Percentiles rank a stretch among this genome's conserved stretches.
These are phyloP conservation scores for Fusarium nodosum DNA, from an alignment of 2,329 filamentous ascomycete species.

Conservation along the genomic window DNA sequence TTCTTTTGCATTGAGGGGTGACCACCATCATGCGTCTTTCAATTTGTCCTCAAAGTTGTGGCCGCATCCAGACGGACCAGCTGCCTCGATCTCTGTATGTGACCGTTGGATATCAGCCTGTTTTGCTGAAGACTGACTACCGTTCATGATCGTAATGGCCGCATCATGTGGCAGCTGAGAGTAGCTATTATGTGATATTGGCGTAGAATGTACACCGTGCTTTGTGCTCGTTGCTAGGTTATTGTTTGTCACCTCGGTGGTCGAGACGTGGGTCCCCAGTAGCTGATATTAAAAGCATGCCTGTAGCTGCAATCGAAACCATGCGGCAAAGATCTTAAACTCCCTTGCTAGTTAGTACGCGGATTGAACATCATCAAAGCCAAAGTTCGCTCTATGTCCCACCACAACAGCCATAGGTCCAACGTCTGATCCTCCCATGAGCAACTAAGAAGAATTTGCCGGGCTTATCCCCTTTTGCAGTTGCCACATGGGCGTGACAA, in stretches of 20 bases:
- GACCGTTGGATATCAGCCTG: constrained; percentile 5
- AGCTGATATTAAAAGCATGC: constrained; percentile 13
- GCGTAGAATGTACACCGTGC: not conserved
- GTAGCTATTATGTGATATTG: not conserved
- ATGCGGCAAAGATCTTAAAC: constrained; percentile 30
- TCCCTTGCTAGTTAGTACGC: constrained; percentile 20
- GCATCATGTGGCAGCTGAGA: constrained; percentile 6
- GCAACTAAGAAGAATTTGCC: constrained; percentile 18
- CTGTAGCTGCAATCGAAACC: constrained; percentile 19
- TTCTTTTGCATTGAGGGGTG: constrained; percentile 45
- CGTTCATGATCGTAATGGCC: constrained; percentile 10
- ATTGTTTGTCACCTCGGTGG: not conserved
- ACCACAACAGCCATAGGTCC: constrained; percentile 14
- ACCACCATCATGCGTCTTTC: constrained; percentile 42
- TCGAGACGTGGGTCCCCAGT: constrained; percentile 3
- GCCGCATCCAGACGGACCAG: constrained; percentile 14
- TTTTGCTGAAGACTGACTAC: constrained; percentile 8
- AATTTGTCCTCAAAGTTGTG: constrained; percentile 28
- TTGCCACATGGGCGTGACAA: constrained; percentile 38
- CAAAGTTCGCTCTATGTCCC: constrained; percentile 24
- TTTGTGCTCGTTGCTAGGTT: not conserved
- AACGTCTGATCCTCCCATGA: constrained; percentile 15
- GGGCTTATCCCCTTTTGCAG: constrained; percentile 20
- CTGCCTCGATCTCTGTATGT: constrained; percentile 16
- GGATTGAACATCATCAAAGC: constrained; percentile 20